Evolutionary conservation across 139 green algal genomes (phyloP).

Genomic region (Closterium sp.): DNA sequence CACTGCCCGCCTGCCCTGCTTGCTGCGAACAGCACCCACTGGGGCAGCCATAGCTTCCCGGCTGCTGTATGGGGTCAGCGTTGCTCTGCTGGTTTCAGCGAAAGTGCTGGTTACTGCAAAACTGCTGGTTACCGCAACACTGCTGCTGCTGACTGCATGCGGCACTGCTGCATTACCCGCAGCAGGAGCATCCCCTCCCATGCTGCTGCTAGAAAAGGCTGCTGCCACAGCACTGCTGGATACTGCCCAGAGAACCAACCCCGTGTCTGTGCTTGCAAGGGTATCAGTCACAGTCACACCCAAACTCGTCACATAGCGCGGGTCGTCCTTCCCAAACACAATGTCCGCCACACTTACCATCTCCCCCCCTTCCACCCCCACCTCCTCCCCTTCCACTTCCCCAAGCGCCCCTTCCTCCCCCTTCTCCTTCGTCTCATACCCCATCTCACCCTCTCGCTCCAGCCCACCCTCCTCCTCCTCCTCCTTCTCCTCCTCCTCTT

Average conservation of each 20-base stretch:
- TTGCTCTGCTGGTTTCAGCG: not conserved
- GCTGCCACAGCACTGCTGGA: not conserved
- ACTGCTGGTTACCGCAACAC: not conserved
- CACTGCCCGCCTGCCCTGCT: not conserved
- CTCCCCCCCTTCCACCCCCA: too few species aligned
- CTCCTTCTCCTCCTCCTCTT: not conserved
- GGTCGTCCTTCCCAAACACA: too few species aligned
- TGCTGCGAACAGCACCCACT: too few species aligned
- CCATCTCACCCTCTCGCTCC: not conserved
- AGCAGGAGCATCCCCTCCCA: not conserved
- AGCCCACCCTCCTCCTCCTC: not conserved
- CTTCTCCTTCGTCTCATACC: too few species aligned
- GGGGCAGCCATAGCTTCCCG: too few species aligned
- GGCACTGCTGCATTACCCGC: not conserved
- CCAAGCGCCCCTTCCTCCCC: too few species aligned
- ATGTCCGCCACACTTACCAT: too few species aligned
- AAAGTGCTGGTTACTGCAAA: not conserved
- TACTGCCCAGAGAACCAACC: not conserved
- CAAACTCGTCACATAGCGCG: too few species aligned
- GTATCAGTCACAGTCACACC: too few species aligned
- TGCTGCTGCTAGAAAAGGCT: not conserved
- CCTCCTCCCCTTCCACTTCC: too few species aligned
- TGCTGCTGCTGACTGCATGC: not conserved
- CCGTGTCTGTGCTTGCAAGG: too few species aligned
- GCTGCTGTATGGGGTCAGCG: too few species aligned